Evolutionary conservation across 495 filamentous ascomycete species (phyloP).

Genomic region (Talaromyces liani): DNA sequence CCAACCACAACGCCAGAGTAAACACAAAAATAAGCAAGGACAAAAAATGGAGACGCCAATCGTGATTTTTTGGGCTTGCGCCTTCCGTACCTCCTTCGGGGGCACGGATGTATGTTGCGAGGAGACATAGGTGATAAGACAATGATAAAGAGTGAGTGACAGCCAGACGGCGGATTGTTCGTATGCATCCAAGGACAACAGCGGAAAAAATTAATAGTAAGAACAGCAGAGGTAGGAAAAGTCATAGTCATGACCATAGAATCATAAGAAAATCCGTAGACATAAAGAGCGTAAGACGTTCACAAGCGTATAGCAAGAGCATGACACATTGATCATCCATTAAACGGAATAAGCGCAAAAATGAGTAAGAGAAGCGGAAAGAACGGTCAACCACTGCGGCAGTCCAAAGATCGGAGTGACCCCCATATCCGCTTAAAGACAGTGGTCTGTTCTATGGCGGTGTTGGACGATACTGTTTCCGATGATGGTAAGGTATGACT

Average conservation of each 20-base stretch:
- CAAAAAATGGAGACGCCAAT: background rate
- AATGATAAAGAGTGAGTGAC: background rate
- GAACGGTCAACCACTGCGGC: slow-evolving; percentile 13
- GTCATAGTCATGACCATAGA: slow-evolving; percentile 10
- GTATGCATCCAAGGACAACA: background rate
- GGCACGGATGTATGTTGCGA: background rate
- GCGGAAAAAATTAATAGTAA: background rate
- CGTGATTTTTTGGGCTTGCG: background rate
- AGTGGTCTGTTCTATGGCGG: slow-evolving; percentile 15
- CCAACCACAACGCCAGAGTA: background rate
- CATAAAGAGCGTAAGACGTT: slow-evolving; percentile 7
- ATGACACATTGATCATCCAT: slow-evolving; percentile 6
- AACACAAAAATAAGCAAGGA: background rate
- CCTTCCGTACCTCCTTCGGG: background rate
- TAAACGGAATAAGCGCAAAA: background rate
- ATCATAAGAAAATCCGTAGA: background rate
- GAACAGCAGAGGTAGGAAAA: background rate
- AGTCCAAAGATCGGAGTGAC: slow-evolving; percentile 21
- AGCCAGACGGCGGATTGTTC: background rate
- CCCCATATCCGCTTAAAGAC: slow-evolving; percentile 26
- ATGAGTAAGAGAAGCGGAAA: background rate
- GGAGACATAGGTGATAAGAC: background rate
- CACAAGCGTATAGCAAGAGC: background rate
- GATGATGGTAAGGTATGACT: background rate
- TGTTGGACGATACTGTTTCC: background rate